phyloP scores from a whole-genome alignment of 495 filamentous ascomycete species.

The Articulospora tetracladia region DNA sequence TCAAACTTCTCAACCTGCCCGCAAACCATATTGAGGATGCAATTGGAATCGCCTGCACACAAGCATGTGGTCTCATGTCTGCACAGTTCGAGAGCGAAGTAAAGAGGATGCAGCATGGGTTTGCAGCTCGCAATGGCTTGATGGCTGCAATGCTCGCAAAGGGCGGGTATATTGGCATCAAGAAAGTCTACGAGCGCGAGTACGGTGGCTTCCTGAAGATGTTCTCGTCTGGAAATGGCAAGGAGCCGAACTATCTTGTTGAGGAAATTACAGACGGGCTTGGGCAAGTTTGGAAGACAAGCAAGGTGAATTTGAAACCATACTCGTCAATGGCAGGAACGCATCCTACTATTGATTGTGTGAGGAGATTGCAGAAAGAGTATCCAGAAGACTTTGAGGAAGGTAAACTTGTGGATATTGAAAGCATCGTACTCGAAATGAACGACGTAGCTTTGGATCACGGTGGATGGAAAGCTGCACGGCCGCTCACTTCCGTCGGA shows the following conservation, averaged over 20 bases:
- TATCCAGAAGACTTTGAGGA: conserved; percentile 23
- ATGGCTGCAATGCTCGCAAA: conserved; percentile 36
- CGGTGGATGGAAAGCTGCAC: conserved; percentile 33
- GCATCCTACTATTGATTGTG: conserved; percentile 31
- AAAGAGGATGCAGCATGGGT: conserved; percentile 45
- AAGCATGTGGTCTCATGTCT: conserved; percentile 39
- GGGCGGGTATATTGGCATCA: conserved; percentile 38
- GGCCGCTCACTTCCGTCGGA: conserved; percentile 34
- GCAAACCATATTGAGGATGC: conserved; percentile 31
- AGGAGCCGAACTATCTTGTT: conserved; percentile 27
- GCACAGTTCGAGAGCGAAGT: conserved; percentile 40
- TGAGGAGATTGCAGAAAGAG: conserved; percentile 25
- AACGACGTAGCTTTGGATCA: conserved; percentile 32
- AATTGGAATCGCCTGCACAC: conserved; percentile 39
- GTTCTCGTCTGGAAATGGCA: conserved; percentile 33
- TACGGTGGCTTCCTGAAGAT: conserved; percentile 41
- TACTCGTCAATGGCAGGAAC: conserved; percentile 37
- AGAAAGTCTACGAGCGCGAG: conserved; percentile 37
- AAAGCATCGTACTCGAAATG: conserved; percentile 29
- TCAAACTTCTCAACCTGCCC: conserved; percentile 33
- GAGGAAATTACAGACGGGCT: conserved; percentile 33
- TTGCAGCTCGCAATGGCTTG: conserved; percentile 41
- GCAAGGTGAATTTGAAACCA: conserved; percentile 34
- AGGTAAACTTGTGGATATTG: conserved; percentile 17
- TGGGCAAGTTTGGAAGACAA: conserved; percentile 35